Base-by-base conservation (phyloP, 352 stramenopile genomes). In the Blastocystis sp. region DNA sequence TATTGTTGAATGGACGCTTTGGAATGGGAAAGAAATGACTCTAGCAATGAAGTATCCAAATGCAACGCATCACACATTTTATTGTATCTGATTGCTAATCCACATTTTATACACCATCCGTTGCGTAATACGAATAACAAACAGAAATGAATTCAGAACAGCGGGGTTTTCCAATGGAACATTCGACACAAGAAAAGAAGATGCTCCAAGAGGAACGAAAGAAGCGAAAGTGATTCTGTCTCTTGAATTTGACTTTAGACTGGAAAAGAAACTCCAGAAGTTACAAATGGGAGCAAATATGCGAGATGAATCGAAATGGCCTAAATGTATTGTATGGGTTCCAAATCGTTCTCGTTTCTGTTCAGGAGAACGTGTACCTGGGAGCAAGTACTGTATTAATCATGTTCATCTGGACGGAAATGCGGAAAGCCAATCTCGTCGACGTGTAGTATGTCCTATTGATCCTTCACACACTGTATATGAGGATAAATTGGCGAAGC, bases 391-490 rank as follows among this genome's bases (percentile, higher is more conserved):
- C 65, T 87, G 77, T 42, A 21, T 87, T 21, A 87, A 87, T 29
- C 77, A 87, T 58, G 42, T 78, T 75, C 59, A 74, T 51, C 27
- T 78, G 59, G 57, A 77, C 14, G 9, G 11, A 51, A 29, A 46
- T 11, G 19, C 9, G 24, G 27, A 7, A 21, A 21, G 29, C 9
- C 24, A 29, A 24, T 16, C 11, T 9, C 71, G 65, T 66, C 71
- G 67, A 54, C 77, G 77, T 27, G 77, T 87, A 16, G 46, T 63
- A 19, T 87, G 77, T n/a, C 77, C 77, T 16, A 61, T 87, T 12
- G 77, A 87, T 57, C 77, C 77, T 51, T 87, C 77, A 19, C 77
- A 87, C 57, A 78, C 77, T 14, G 77, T 87, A n/a, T 87, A 66
- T 51, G 77, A 87, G 54, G 59, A 87, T 37, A 51, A 42, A 16